phyloP scores from a whole-genome alignment of 2,329 filamentous ascomycete genomes.

The Exophiala mesophila region DNA sequence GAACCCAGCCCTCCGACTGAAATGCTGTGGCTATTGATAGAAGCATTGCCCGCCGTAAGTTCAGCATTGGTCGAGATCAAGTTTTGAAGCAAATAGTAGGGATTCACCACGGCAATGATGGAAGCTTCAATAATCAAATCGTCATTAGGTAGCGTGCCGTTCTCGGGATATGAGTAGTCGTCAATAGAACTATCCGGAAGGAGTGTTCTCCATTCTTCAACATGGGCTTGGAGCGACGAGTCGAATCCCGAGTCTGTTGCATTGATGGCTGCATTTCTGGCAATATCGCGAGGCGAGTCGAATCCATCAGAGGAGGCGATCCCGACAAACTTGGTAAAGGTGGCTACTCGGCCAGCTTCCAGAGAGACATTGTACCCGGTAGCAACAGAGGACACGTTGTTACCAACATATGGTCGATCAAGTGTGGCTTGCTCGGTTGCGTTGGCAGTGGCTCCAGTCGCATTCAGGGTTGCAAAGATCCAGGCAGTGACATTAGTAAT shows the following conservation, averaged over 20 bases:
- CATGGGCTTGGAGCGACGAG: conserved; percentile 52
- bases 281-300: conserved; percentile 50
- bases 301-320: conserved; percentile 66
- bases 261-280: conserved; percentile 50
- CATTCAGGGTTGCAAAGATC: conserved; percentile 44
- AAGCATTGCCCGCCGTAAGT: conserved; percentile 40
- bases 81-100: conserved; percentile 46
- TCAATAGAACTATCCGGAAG: conserved; percentile 61
- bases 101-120: conserved; percentile 45
- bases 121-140: conserved; percentile 51
- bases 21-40: conserved; percentile 59
- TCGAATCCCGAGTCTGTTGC: conserved; percentile 53
- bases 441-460: conserved; percentile 40
- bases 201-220: conserved; percentile 57
- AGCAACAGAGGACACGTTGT: conserved; percentile 60
- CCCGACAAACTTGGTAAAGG: conserved; percentile 63
- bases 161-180: conserved; percentile 53
- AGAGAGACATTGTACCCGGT: conserved; percentile 55
- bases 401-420: conserved; percentile 46
- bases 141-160: conserved; percentile 55
- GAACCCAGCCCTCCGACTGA: conserved; percentile 64
- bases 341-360: conserved; percentile 48
- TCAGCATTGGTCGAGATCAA: conserved; percentile 52
- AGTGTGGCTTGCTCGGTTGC: conserved; percentile 35
- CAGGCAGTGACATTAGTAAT: conserved; percentile 60